Percentiles rank a stretch among this genome's conserved stretches.
Evolutionary conservation across 1,284 basidiomycete species (phyloP).

Genomic region (Rhizoctonia solani): DNA sequence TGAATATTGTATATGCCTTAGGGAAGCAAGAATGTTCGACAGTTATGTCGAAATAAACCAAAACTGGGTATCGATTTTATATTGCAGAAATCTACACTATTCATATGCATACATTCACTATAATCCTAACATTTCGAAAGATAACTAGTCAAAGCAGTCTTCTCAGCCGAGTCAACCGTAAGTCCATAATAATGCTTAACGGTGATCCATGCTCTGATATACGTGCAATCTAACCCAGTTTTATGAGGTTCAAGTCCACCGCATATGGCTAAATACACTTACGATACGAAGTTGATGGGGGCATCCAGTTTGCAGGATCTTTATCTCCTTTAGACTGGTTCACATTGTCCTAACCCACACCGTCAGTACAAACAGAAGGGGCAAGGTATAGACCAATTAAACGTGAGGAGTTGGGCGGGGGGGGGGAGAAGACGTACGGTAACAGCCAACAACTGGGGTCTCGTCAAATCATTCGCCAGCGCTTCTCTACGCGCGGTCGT

Average conservation of each 20-base stretch:
- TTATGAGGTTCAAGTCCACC: slow-evolving; percentile 46
- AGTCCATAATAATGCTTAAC: slow-evolving; percentile 55
- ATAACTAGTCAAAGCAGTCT: slow-evolving; percentile 1
- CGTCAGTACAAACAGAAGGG: too few relatives aligned
- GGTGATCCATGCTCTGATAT: slow-evolving; percentile 31
- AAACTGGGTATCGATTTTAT: too few relatives aligned
- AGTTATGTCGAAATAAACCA: too few relatives aligned
- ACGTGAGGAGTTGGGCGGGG: too few relatives aligned
- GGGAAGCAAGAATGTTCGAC: too few relatives aligned
- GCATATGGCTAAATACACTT: slow-evolving; percentile 49
- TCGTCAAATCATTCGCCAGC: slow-evolving; percentile 57
- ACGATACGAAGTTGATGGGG: slow-evolving; percentile 50
- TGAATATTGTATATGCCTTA: too few relatives aligned
- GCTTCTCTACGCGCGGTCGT: slow-evolving; percentile 53
- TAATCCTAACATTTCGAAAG: too few relatives aligned
- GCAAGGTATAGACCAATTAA: too few relatives aligned
- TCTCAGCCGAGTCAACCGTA: slow-evolving; percentile 14
- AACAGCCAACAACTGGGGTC: slow-evolving; percentile 57
- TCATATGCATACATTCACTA: too few relatives aligned
- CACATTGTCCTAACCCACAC: slow-evolving; percentile 43
- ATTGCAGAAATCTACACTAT: too few relatives aligned
- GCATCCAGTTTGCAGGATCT: slow-evolving; percentile 55
- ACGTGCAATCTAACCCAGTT: slow-evolving; percentile 32
- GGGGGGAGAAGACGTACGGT: slow-evolving; percentile 44
- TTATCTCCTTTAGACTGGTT: slow-evolving; percentile 50